Conservation (phyloP, 1,139 yeast genomes). For the Lodderomyces pseudojiufengensis region DNA sequence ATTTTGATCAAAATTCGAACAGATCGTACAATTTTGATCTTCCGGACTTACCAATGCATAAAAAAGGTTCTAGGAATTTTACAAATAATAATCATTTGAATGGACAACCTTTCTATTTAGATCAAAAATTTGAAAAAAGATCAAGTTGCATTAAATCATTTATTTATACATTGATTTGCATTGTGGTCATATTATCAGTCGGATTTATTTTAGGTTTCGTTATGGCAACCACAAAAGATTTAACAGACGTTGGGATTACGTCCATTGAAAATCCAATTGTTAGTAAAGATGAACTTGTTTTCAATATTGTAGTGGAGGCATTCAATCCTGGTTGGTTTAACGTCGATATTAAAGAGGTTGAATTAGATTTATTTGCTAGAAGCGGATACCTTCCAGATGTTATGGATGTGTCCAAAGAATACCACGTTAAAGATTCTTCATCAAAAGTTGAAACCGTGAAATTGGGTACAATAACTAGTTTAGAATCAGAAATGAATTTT, state of each 20-base stretch:
- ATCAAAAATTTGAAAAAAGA: slow-evolving; percentile 11
- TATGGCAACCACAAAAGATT: slow-evolving; percentile 82
- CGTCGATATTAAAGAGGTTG: slow-evolving; percentile 61
- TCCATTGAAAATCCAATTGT: slow-evolving; percentile 69
- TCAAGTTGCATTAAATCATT: slow-evolving; percentile 44
- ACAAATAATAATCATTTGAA: slow-evolving; percentile 10
- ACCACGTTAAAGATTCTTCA: slow-evolving; percentile 6
- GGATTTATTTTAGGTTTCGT: slow-evolving; percentile 84
- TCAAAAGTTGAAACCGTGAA: slow-evolving; percentile 61
- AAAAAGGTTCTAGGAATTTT: slow-evolving; percentile 9
- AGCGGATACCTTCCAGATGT: slow-evolving; percentile 48
- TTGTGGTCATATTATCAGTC: slow-evolving; percentile 51
- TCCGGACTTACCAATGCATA: slow-evolving; percentile 13
- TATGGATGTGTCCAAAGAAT: slow-evolving; percentile 1
- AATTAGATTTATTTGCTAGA: slow-evolving; percentile 84
- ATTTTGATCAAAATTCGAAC: slow-evolving; percentile 36
- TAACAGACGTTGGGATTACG: slow-evolving; percentile 60
- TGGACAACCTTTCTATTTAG: slow-evolving; percentile 6
- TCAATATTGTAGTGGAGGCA: slow-evolving; percentile 74
- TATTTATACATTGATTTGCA: slow-evolving; percentile 53
- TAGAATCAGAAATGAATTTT: slow-evolving; percentile 74
- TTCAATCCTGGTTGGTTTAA: slow-evolving; percentile 84
- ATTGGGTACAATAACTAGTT: slow-evolving; percentile 61
- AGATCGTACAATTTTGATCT: slow-evolving; percentile 19
- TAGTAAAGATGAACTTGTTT: slow-evolving; percentile 79